Percentiles rank a stretch among this genome's conserved stretches.
These are phyloP conservation scores for Rhizopogon vinicolor DNA, from an alignment of 768 basidiomycete species.

Conservation along the genomic window DNA sequence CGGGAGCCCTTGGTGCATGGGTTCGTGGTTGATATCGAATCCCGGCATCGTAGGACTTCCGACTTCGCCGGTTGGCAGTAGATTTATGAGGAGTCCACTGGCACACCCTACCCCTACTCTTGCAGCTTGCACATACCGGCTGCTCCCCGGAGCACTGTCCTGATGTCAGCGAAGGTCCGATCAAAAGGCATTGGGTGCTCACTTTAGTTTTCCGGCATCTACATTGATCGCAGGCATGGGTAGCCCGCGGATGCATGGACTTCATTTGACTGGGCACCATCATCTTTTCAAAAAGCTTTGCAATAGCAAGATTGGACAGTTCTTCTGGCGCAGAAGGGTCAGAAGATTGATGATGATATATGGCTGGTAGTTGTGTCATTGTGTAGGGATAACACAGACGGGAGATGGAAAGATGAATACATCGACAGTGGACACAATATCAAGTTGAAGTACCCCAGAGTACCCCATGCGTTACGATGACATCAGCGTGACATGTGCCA, in stretches of 20 bases:
- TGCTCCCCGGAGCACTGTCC: neutral
- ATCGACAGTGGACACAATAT: no score
- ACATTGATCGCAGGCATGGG: neutral
- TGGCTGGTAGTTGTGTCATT: no score
- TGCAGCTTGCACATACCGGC: neutral
- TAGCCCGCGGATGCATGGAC: neutral
- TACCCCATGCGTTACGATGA: no score
- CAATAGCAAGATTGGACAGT: no score
- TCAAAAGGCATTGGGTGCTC: neutral
- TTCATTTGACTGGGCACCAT: neutral
- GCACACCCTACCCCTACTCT: neutral
- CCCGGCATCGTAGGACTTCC: neutral
- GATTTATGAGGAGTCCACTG: neutral
- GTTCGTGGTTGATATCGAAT: neutral
- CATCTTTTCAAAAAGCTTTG: neutral
- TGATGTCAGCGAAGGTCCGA: neutral
- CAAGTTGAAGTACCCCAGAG: no score
- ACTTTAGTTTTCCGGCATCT: neutral
- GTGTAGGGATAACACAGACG: no score
- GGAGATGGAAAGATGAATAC: no score
- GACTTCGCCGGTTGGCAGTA: neutral
- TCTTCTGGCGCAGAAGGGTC: neutral
- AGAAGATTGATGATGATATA: neutral
- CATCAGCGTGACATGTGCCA: no score
- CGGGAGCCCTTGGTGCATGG: no score